A percentile compares a stretch with the other conserved stretches of the same genome.
These are phyloP conservation scores for Xylaria venustula DNA, from an alignment of 495 filamentous ascomycete species.

Conservation along the genomic window DNA sequence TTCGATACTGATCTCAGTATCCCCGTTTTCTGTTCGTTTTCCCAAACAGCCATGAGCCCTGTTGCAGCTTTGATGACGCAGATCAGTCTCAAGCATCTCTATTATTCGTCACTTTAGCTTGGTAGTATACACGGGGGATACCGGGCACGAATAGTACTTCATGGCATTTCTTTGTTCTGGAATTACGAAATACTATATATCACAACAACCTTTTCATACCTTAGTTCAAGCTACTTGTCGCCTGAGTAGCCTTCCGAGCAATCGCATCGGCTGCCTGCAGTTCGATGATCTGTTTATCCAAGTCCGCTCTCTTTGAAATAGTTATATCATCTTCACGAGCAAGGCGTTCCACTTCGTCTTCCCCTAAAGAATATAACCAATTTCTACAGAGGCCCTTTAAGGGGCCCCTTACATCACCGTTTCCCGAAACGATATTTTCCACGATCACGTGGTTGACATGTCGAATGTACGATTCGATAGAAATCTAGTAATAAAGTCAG, in stretches of 20 bases:
- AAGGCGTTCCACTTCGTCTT: constrained; percentile 6
- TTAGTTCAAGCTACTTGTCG: neutral
- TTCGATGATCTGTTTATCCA: neutral
- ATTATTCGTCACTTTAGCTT: too few relatives aligned
- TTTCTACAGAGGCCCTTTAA: constrained; percentile 1
- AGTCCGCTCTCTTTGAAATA: neutral
- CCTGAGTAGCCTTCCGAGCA: neutral
- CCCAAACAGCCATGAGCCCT: too few relatives aligned
- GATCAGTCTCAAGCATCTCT: too few relatives aligned
- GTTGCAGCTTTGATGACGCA: too few relatives aligned
- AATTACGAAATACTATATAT: too few relatives aligned
- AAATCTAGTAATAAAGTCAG: neutral
- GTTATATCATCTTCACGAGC: neutral
- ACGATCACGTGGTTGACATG: constrained; percentile 6
- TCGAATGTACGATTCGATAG: constrained; percentile 7
- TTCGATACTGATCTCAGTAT: too few relatives aligned
- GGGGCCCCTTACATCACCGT: neutral
- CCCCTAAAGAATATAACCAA: neutral
- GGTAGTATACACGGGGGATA: too few relatives aligned
- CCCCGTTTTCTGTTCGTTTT: too few relatives aligned
- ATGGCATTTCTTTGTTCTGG: too few relatives aligned
- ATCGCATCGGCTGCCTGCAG: neutral
- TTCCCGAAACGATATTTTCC: neutral
- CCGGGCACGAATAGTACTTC: too few relatives aligned
- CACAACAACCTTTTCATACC: too few relatives aligned